Conservation (phyloP, 1,284 basidiomycete genomes). For the Hortiboletus rubellus region DNA sequence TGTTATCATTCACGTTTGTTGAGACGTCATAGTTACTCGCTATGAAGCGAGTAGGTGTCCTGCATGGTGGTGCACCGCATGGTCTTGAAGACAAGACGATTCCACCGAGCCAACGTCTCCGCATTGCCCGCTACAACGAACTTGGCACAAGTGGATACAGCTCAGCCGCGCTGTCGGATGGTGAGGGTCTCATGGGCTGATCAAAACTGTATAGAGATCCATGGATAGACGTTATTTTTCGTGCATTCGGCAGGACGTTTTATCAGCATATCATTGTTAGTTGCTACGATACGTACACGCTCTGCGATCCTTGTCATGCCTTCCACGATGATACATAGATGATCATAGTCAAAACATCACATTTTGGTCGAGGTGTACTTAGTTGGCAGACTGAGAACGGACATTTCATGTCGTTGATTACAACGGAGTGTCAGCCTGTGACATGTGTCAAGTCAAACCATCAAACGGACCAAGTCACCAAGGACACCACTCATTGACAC, state of each 20-base stretch:
- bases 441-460: background rate
- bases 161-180: constrained; percentile 36
- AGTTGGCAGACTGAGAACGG: too few species aligned
- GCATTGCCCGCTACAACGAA: constrained; percentile 65
- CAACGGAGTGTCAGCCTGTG: background rate
- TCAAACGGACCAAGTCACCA: background rate
- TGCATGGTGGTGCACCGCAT: constrained; percentile 72
- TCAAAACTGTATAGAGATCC: background rate
- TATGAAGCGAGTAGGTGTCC: constrained; percentile 88
- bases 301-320: constrained; percentile 10
- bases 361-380: too few species aligned
- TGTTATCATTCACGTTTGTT: constrained; percentile 1
- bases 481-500: background rate
- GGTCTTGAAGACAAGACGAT: constrained; percentile 61
- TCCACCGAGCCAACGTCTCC: constrained; percentile 69
- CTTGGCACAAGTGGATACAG: constrained; percentile 43
- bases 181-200: constrained; percentile 36
- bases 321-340: constrained; percentile 13
- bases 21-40: constrained; percentile 57
- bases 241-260: background rate
- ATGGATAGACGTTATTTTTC: constrained; percentile 6
- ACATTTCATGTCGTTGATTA: too few species aligned
- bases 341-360: background rate
- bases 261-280: background rate
- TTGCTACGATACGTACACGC: constrained; percentile 18